These are phyloP conservation scores for Fusarium verrucosum DNA, from an alignment of 2,329 filamentous ascomycete genomes.

Conservation along the genomic window DNA sequence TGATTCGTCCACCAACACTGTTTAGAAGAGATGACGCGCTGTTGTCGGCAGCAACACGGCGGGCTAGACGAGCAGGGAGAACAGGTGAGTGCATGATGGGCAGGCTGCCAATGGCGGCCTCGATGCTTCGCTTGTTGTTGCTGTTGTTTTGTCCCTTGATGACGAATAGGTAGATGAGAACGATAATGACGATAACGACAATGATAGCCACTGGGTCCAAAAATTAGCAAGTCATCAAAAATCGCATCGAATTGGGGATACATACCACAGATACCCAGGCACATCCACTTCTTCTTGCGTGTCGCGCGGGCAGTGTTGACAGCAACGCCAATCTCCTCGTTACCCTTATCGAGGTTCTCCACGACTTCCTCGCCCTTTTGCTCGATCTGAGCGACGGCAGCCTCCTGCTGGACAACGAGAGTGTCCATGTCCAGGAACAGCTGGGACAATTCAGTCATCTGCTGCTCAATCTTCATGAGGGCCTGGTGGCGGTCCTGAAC, in stretches of 20 bases:
- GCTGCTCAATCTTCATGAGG: conserved; percentile 89
- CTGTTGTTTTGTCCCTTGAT: conserved; percentile 46
- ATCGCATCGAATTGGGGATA: not conserved
- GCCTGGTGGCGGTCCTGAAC: conserved; percentile 85
- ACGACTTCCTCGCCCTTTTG: conserved; percentile 86
- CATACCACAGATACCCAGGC: conserved; percentile 77
- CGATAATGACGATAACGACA: conserved; percentile 60
- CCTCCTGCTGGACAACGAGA: conserved; percentile 87
- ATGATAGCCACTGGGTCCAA: conserved; percentile 59
- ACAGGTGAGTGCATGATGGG: conserved; percentile 39
- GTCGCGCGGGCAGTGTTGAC: conserved; percentile 82
- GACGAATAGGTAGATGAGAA: conserved; percentile 60
- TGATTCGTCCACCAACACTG: conserved; percentile 34
- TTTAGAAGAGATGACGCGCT: conserved; percentile 24
- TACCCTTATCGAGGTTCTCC: conserved; percentile 85
- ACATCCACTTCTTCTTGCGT: conserved; percentile 97
- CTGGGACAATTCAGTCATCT: conserved; percentile 86
- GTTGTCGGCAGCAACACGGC: conserved; percentile 18
- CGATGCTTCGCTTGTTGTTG: conserved; percentile 47
- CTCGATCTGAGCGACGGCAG: conserved; percentile 81
- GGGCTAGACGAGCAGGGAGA: conserved; percentile 25
- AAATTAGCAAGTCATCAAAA: conserved; percentile 40
- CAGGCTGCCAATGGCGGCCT: conserved; percentile 35
- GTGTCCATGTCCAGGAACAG: conserved; percentile 91
- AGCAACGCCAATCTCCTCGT: conserved; percentile 82